Evolutionary conservation across 2,329 filamentous ascomycete genomes (phyloP).

Genomic region (Ophiocordyceps australis): DNA sequence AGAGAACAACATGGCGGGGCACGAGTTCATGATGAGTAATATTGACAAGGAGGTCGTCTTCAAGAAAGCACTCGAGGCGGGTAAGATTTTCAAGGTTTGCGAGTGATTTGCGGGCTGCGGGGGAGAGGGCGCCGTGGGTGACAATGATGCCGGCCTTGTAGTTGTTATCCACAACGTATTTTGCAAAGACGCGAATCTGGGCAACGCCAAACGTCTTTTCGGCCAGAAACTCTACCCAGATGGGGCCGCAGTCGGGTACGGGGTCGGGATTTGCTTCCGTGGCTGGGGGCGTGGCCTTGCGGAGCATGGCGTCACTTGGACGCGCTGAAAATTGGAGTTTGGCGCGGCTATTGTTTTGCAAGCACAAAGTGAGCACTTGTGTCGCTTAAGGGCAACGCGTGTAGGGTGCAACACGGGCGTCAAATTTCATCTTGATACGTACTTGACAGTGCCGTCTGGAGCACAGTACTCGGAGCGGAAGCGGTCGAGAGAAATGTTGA

Average conservation of each 20-base stretch:
- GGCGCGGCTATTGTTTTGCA: constrained; percentile 50
- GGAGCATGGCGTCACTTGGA: constrained; percentile 68
- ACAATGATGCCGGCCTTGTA: constrained; percentile 87
- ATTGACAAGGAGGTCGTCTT: constrained; percentile 91
- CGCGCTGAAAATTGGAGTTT: constrained; percentile 79
- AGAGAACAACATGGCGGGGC: constrained; percentile 80
- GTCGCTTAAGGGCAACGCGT: neutral
- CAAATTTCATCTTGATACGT: constrained; percentile 13
- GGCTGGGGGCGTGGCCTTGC: constrained; percentile 60
- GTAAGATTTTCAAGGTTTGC: constrained; percentile 57
- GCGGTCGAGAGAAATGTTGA: constrained; percentile 67
- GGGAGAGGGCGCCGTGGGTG: constrained; percentile 63
- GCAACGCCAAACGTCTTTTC: constrained; percentile 73
- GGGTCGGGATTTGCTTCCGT: constrained; percentile 53
- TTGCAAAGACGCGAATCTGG: constrained; percentile 79
- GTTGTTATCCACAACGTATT: constrained; percentile 60
- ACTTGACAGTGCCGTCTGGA: constrained; percentile 60
- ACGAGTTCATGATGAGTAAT: constrained; percentile 97
- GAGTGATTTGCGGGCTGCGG: constrained; percentile 75
- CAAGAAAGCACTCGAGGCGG: constrained; percentile 85
- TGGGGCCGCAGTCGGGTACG: constrained; percentile 58
- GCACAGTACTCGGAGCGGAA: constrained; percentile 60
- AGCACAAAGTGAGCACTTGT: neutral
- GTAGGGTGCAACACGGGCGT: neutral
- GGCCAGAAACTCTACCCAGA: constrained; percentile 84